These are phyloP conservation scores for Pontederia paniculata DNA, from an alignment of 176 grass and related monocot genomes.

Conservation along the genomic window DNA sequence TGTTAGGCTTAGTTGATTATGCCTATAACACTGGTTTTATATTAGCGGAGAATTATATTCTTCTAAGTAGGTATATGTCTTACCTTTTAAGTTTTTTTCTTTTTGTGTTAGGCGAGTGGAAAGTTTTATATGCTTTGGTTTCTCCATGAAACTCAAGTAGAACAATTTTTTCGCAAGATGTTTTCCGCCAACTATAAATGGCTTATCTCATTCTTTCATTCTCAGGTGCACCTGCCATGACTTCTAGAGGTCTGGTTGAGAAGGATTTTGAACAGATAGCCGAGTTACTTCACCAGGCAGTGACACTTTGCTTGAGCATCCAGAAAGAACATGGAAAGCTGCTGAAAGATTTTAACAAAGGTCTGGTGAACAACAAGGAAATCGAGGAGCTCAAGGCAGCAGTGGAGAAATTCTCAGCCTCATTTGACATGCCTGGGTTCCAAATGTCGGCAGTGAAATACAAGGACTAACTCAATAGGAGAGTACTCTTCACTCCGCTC, in stretches of 20 bases:
- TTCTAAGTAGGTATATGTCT: too few species aligned
- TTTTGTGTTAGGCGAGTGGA: too few species aligned
- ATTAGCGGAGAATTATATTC: too few species aligned
- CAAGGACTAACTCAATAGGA: slow-evolving; percentile 36
- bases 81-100: too few species aligned
- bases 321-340: slow-evolving; percentile 83
- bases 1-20: too few species aligned
- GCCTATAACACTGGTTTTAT: too few species aligned
- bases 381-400: slow-evolving; percentile 50
- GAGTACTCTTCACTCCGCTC: too few species aligned
- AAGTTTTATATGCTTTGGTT: too few species aligned
- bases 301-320: slow-evolving; percentile 68
- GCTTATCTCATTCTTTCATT: neutral
- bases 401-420: slow-evolving; percentile 64
- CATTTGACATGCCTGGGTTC: slow-evolving; percentile 92
- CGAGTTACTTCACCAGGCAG: slow-evolving; percentile 87
- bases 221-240: slow-evolving; percentile 80
- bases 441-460: slow-evolving; percentile 70
- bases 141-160: neutral
- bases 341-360: slow-evolving; percentile 81
- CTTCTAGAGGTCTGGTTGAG: slow-evolving; percentile 69
- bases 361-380: slow-evolving; percentile 66
- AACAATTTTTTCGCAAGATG: neutral
- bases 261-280: slow-evolving; percentile 94
- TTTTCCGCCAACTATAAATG: too few species aligned